phyloP scores from a whole-genome alignment of 805 yeast genomes.

The Yarrowia yakushimensis region DNA sequence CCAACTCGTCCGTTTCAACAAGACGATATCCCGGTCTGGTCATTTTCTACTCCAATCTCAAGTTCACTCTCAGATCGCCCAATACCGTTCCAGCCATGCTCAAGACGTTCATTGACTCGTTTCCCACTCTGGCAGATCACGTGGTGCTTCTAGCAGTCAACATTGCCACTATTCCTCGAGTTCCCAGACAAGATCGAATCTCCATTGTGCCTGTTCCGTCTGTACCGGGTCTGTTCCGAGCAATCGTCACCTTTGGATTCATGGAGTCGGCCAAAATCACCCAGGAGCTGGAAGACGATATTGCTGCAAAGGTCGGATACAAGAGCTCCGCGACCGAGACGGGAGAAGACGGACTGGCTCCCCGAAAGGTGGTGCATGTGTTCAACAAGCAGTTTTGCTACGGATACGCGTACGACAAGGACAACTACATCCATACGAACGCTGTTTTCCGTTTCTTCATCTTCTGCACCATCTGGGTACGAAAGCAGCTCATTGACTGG shows the following conservation, averaged over 20 bases:
- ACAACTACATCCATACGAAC: constrained; percentile 16
- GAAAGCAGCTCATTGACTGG: constrained; percentile 15
- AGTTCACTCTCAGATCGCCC: constrained; percentile 15
- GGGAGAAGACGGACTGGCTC: not conserved
- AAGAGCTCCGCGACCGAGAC: not conserved
- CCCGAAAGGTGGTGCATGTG: constrained; percentile 10
- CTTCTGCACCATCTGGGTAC: not conserved
- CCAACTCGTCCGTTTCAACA: not conserved
- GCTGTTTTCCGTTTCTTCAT: not conserved
- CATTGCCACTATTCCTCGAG: not conserved
- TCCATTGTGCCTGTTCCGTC: not conserved
- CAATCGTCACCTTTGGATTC: constrained; percentile 8
- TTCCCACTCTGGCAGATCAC: constrained; percentile 10
- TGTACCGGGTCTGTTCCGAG: constrained; percentile 9
- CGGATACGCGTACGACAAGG: constrained; percentile 15
- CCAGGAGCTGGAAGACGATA: constrained; percentile 15
- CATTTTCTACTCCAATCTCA: constrained; percentile 21
- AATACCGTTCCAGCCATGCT: constrained; percentile 16
- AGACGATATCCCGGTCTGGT: not conserved
- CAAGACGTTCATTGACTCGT: constrained; percentile 19
- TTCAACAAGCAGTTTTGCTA: constrained; percentile 19
- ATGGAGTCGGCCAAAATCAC: constrained; percentile 15
- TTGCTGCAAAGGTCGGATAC: constrained; percentile 6
- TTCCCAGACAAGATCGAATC: not conserved
- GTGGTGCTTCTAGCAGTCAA: constrained; percentile 5